Percentiles rank a stretch among this genome's conserved stretches.
Evolutionary conservation across 768 basidiomycete species (phyloP).

Genomic region (Boletellus ananiceps): DNA sequence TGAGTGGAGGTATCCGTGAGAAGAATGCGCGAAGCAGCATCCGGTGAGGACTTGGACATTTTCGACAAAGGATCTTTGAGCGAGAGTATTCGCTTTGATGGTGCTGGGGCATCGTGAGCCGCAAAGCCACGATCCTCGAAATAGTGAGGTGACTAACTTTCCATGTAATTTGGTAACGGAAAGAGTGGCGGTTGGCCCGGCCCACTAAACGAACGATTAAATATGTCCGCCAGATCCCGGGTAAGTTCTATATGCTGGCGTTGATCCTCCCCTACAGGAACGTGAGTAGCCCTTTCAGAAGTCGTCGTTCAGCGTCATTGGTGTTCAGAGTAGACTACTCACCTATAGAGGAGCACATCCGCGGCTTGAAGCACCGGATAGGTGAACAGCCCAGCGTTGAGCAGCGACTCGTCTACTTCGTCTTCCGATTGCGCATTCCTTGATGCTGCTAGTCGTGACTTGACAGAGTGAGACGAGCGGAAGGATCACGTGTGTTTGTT

Average conservation of each 20-base stretch:
- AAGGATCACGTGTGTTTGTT: neutral
- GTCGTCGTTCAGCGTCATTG: neutral
- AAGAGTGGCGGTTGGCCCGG: slow-evolving; percentile 49
- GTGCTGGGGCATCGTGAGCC: slow-evolving; percentile 42
- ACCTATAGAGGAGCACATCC: slow-evolving; percentile 86
- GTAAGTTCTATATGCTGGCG: slow-evolving; percentile 89
- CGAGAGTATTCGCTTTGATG: slow-evolving; percentile 78
- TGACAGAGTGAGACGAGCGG: slow-evolving; percentile 1
- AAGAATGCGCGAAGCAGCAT: slow-evolving; percentile 75
- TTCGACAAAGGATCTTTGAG: slow-evolving; percentile 81
- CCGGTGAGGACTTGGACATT: slow-evolving; percentile 93
- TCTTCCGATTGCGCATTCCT: slow-evolving; percentile 71
- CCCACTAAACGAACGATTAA: slow-evolving; percentile 65
- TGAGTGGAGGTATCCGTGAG: slow-evolving; percentile 66
- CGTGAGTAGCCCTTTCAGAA: slow-evolving; percentile 69
- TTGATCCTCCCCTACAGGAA: slow-evolving; percentile 97
- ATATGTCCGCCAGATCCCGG: slow-evolving; percentile 76
- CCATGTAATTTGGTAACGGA: slow-evolving; percentile 64
- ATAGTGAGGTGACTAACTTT: slow-evolving; percentile 49
- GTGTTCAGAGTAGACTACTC: slow-evolving; percentile 13
- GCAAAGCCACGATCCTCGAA: neutral
- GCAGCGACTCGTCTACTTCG: slow-evolving; percentile 74
- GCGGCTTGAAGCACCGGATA: slow-evolving; percentile 94
- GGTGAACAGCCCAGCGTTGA: slow-evolving; percentile 84
- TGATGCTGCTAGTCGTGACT: slow-evolving; percentile 73